Base-by-base conservation (phyloP, 495 filamentous ascomycete species). In the Xylaria intraflava region DNA sequence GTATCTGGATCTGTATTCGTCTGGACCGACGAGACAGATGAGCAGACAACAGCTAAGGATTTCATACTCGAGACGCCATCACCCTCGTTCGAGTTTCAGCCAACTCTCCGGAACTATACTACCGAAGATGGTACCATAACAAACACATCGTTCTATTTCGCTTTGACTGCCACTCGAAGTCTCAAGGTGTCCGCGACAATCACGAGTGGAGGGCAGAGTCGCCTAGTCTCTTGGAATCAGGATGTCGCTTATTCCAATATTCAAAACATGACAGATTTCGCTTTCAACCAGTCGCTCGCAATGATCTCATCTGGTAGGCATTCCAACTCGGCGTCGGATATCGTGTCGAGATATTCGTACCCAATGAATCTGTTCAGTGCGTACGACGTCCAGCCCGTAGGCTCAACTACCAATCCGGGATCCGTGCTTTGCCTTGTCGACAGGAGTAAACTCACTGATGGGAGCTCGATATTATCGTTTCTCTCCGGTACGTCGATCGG, bases 1-100 rank as follows among this genome's bases (percentile, higher is more conserved):
- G 83, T 95, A 6, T 89, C 87, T 0, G 90, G 88, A 6, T 92
- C 89, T 46, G 76, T 94, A 17, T 91, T 94, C 61, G 57, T 91
- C 9, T 94, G 86, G 78, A 69, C 83, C 2, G 81, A 83, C 55
- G 57, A 63, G 4, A 57, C 71, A 0, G 65, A 62, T 1, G 75
- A 70, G 23, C 67, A 80, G 33, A 82, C 83, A 0, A 83, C 74
- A 2, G 78, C 80, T 2, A 45, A 55, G 22, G 42, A 35, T 22
- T 65, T 67, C 44, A 47, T 36, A 16, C 40, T 56, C 30, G 49
- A 43, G 8, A 46, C 52, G 17, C 45, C 62, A 12, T 17, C 41
- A 14, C 71, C 75, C 0, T 52, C 62, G 5, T 70, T 72, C 48
- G 66, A 62, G 0, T 65, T 71, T 40, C 63, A 60, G 9, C 74